Percentiles rank a stretch among this genome's conserved stretches.
phyloP scores from a whole-genome alignment of 106 monocot genomes.

The Amphibolis antarctica region DNA sequence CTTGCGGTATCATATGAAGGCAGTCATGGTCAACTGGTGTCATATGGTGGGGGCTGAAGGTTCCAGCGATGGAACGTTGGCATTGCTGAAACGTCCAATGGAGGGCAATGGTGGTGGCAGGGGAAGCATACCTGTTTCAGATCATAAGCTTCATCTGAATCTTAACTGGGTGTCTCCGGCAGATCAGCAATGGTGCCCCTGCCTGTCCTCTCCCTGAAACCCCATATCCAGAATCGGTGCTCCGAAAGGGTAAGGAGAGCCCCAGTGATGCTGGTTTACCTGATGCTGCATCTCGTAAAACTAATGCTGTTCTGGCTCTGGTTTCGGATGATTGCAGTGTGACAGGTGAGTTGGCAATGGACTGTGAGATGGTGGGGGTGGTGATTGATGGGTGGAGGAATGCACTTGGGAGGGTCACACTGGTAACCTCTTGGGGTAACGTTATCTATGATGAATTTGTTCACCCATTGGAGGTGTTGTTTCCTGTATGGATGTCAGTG shows the following conservation, averaged over 20 bases:
- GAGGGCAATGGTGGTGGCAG: not conserved
- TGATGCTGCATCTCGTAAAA: not conserved
- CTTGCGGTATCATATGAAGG: too few species aligned
- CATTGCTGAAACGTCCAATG: too few species aligned
- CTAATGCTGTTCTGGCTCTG: conserved; percentile 20
- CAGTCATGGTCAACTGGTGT: too few species aligned
- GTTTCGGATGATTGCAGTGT: conserved; percentile 52
- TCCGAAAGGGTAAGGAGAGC: conserved; percentile 43
- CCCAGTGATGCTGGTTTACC: conserved; percentile 1
- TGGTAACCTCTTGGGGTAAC: conserved; percentile 86
- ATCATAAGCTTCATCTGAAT: conserved; percentile 13
- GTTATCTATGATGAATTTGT: conserved; percentile 87
- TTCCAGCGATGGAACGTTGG: too few species aligned
- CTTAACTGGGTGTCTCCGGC: conserved; percentile 58
- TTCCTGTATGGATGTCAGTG: conserved; percentile 79
- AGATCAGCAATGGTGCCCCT: conserved; percentile 7
- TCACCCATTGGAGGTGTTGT: conserved; percentile 75
- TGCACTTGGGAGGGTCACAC: conserved; percentile 68
- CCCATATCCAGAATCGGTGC: not conserved
- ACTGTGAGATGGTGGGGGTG: conserved; percentile 98
- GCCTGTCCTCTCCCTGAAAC: not conserved
- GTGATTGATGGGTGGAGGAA: conserved; percentile 49
- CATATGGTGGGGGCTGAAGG: too few species aligned
- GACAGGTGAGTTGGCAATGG: conserved; percentile 69
- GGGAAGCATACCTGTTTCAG: conserved; percentile 1